A percentile compares a stretch with the other conserved stretches of the same genome.
Conservation (phyloP, 805 yeast genomes). For the Wickerhamiella slavikovae region DNA sequence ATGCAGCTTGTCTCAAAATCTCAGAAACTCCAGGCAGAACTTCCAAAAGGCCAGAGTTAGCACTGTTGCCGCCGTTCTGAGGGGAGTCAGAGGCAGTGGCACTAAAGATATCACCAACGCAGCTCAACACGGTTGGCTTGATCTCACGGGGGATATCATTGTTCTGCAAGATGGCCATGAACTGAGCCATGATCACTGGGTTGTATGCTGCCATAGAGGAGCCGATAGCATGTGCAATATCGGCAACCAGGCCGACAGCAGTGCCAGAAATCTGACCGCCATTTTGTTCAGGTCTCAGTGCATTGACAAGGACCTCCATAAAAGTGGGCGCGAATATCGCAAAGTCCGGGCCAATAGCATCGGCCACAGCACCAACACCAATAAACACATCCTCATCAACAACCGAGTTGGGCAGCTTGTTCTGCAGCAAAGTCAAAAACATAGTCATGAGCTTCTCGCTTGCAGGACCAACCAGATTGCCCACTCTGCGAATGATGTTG, state of each 20-base stretch:
- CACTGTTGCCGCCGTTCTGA: slow-evolving; percentile 42
- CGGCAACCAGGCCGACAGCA: slow-evolving; percentile 90
- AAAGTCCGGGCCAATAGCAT: slow-evolving; percentile 54
- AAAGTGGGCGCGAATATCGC: slow-evolving; percentile 61
- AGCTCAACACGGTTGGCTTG: slow-evolving; percentile 72
- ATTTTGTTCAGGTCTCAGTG: slow-evolving; percentile 60
- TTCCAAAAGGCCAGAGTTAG: slow-evolving; percentile 35
- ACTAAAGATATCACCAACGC: slow-evolving; percentile 90
- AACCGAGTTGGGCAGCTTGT: slow-evolving; percentile 40
- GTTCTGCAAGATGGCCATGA: slow-evolving; percentile 53
- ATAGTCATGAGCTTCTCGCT: slow-evolving; percentile 73
- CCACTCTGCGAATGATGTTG: slow-evolving; percentile 65
- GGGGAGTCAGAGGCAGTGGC: too few relatives aligned
- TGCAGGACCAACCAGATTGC: slow-evolving; percentile 38
- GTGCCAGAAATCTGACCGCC: slow-evolving; percentile 72
- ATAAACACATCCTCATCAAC: slow-evolving; percentile 90
- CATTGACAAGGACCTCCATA: slow-evolving; percentile 61
- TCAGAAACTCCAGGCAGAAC: slow-evolving; percentile 65
- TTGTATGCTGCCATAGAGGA: slow-evolving; percentile 51
- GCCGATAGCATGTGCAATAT: slow-evolving; percentile 77
- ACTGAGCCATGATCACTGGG: slow-evolving; percentile 60
- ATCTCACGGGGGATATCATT: slow-evolving; percentile 55
- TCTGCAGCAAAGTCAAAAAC: slow-evolving; percentile 54
- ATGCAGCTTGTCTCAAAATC: slow-evolving; percentile 27
- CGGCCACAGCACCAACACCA: slow-evolving; percentile 77